Base-by-base conservation (phyloP, 2,329 filamentous ascomycete species). In the Zymoseptoria brevis region DNA sequence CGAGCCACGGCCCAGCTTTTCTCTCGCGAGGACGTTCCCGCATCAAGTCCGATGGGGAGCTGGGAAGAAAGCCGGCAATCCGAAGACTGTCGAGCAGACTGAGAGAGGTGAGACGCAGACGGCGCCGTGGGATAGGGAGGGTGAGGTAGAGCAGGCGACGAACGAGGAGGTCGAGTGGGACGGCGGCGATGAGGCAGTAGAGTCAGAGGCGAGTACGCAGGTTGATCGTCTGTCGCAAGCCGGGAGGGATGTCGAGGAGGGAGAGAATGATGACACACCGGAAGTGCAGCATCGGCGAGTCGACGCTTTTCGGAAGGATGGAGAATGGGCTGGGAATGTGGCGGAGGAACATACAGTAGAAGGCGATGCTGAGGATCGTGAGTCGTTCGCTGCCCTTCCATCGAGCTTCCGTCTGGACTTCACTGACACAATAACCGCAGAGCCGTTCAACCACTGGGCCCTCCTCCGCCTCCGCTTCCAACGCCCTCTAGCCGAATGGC, bases 401-500 rank as follows among this genome's bases (percentile, higher is more conserved):
- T 9, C n/a, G n/a, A n/a, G n/a, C n/a, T n/a, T n/a, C n/a, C n/a
- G n/a, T n/a, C n/a, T n/a, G n/a, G n/a, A n/a, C n/a, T n/a, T 52
- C 8, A 41, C 24, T 53, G 49, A n/a, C 56, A n/a, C 22, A 6
- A 5, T 4, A n/a, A 1, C 8, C 30, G 13, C 11, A 56, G 35
- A 21, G 55, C 60, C 65, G 0, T 67, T 66, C 60, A 76, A 63
- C 62, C 76, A 9, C n/a, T 88, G 85, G 85, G 79, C 75, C 51
- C 75, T 74, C 50, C 70, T 84, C 50, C 78, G 85, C 26, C 72
- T 76, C 16, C 67, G 74, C 41, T 75, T 81, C 50, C 80, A 81
- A 62, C 84, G 87, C 59, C 81, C 80, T 1, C 83, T 88, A 60
- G 83, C 84, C 1, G 86, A 89, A 22, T 81, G 79, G 77, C 76